Base-by-base conservation (phyloP, 371 early-diverging fungal genomes). In the Circinella minor region DNA sequence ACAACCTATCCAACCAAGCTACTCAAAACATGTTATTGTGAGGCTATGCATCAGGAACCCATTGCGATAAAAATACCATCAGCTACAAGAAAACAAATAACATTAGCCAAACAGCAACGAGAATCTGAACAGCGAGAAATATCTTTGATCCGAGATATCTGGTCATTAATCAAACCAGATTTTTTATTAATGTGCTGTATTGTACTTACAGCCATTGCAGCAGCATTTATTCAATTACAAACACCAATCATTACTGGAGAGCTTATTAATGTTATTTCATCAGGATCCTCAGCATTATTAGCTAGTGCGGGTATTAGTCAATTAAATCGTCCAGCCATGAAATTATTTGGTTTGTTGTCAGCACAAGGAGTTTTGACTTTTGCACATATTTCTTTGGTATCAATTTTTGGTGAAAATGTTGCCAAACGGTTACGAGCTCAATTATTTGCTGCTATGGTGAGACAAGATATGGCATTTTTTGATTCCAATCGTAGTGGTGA, bases 231-330 rank as follows among this genome's bases (percentile, higher is more conserved):
- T 55, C 91, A 89, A 65, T 74, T 94, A 39, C 82, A 83, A 69
- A 89, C 89, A 47, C 95, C 95, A 0, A 55, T 87, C 6, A 88
- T 91, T 27, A 93, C 90, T 1, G 95, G 95, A 20, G 84, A 93
- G 46, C 77, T 94, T 54, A 88, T 94, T 63, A 88, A 89, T 54
- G 86, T 87, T 36, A 84, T 94, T 11, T 86, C 89, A 3, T 68
- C 75, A 49, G 83, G 83, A 65, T 62, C 73, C 0, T 43, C 65
- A 4, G 71, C 85, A 4, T 57, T 67, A 34, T 13, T 60, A 10
- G 43, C 60, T 60, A 39, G 66, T 49, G 61, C 57, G 4, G 36
- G 60, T 4, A 71, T 85, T 59, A 66, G 76, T 4, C 80, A 77
- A 36, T 76, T 87, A 38, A 83, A 88, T n/a, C 77, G 54, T 17